phyloP scores from a whole-genome alignment of 805 yeast species.

The Sugiyamaella lignohabitans region DNA sequence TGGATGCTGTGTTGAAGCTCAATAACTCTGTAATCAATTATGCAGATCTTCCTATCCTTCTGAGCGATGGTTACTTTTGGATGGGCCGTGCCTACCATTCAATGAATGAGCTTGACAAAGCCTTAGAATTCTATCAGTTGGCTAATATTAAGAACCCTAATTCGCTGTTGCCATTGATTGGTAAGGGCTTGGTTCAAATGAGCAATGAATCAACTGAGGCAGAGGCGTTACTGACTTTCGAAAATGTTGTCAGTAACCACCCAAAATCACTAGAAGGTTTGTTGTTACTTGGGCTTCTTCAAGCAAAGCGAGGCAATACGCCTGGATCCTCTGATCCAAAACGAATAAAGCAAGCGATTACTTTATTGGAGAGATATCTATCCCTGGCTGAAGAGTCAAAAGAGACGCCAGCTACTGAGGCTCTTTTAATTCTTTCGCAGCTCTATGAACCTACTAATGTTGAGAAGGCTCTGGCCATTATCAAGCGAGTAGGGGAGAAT shows the following conservation, averaged over 20 bases:
- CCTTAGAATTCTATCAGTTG: conserved; percentile 67
- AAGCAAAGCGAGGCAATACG: conserved; percentile 43
- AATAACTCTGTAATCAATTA: conserved; percentile 44
- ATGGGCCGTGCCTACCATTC: conserved; percentile 69
- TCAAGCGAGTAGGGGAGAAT: conserved; percentile 55
- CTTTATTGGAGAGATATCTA: conserved; percentile 62
- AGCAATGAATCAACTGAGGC: conserved; percentile 45
- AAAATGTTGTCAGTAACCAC: conserved; percentile 56
- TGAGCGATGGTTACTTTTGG: conserved; percentile 74
- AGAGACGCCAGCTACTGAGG: conserved; percentile 53
- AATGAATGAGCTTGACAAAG: conserved; percentile 52
- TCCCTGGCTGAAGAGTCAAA: conserved; percentile 49
- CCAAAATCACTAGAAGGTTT: conserved; percentile 69
- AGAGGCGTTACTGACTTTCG: conserved; percentile 83
- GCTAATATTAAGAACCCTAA: conserved; percentile 38
- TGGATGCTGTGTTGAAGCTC: conserved; percentile 50
- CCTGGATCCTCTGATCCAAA: conserved; percentile 18
- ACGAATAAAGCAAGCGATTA: conserved; percentile 45
- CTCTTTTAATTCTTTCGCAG: conserved; percentile 61
- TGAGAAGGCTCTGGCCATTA: conserved; percentile 57
- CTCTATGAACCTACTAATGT: conserved; percentile 60
- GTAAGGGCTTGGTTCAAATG: conserved; percentile 79
- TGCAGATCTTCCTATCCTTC: conserved; percentile 36
- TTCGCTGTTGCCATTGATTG: conserved; percentile 58
- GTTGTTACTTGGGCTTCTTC: conserved; percentile 63